These are phyloP conservation scores for Euphorbia peplus DNA, from an alignment of 345 rosid genomes.

Conservation along the genomic window DNA sequence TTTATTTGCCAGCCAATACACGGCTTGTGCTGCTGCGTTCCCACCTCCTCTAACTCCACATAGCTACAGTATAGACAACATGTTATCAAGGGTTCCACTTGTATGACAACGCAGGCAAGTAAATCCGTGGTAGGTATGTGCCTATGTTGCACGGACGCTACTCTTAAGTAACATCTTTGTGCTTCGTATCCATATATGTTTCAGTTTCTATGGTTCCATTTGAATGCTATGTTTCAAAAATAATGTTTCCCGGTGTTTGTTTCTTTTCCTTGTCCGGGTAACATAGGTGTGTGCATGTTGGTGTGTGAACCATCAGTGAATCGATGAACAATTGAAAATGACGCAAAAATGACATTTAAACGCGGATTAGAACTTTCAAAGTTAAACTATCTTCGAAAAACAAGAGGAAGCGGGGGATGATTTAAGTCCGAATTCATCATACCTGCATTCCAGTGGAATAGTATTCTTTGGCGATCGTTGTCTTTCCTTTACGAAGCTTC, in stretches of 20 bases:
- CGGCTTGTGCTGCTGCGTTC: conserved; percentile 89
- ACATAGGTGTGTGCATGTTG: too few relatives aligned
- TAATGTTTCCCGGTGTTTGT: too few relatives aligned
- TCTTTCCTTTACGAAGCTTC: conserved; percentile 78
- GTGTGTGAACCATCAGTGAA: neutral
- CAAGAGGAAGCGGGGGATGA: neutral
- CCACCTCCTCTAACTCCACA: conserved; percentile 99
- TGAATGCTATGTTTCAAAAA: too few relatives aligned
- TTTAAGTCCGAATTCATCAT: conserved; percentile 4
- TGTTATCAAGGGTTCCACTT: neutral
- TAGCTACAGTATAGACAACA: conserved; percentile 35
- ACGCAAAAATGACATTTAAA: neutral
- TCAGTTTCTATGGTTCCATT: too few relatives aligned
- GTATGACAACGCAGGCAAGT: neutral
- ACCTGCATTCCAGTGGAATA: conserved; percentile 90
- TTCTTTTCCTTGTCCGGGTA: too few relatives aligned
- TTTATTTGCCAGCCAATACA: conserved; percentile 86
- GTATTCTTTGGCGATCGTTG: conserved; percentile 72
- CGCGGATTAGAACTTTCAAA: neutral
- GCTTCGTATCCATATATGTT: too few relatives aligned
- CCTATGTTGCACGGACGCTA: too few relatives aligned
- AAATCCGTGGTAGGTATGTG: too few relatives aligned
- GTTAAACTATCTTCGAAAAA: neutral
- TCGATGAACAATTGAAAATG: neutral
- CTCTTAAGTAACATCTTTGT: too few relatives aligned